Evolutionary conservation across 2,329 filamentous ascomycete genomes (phyloP), one percentile per base, ranked within the genome.

Genomic region (Aspergillus intermedius): DNA sequence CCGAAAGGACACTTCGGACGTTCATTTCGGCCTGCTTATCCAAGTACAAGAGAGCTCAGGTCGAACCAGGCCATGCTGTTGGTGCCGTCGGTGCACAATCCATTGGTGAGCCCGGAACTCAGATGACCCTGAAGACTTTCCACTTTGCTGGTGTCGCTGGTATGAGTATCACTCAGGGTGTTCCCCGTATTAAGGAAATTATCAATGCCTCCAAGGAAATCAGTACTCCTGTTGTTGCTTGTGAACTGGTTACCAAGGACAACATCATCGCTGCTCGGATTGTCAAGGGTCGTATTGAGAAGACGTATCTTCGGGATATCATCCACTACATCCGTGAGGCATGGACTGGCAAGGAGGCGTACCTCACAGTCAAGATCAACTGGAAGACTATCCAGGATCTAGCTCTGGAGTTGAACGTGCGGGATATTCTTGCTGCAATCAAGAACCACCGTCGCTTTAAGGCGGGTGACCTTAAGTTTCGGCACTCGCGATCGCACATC

Each of bases 61-160:
- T 95, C 17, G 91, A 98, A 66, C 91, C 93, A 10, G 93, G 93
- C 2, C 91, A 97, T 63, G 91, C 93, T 4, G 93, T 98, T 0
- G 93, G 93, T 54, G 93, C 93, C 13, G 90, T 97, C 34, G 93
- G 93, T 56, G 93, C 93, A 1, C 93, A 98, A 69, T 97, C 91
- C 1, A 98, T 98, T 60, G 93, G 93, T 71, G 93, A 98, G 64
- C 93, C 93, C 0, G 93, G 93, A 66, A 98, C 93, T 0, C 93
- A 98, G 70, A 98, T 98, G 93, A 98, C 93, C 1, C 74, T 98
- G 55, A 97, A 97, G 74, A 97, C 93, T 65, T 97, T 97, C 82
- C 93, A 97, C 86, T 98, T 98, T 76, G 93, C 93, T 65, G 93
- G 93, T 87, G 93, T 98, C 55, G 93, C 93, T 40, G 91, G 91